Conservation (phyloP, 2,329 filamentous ascomycete species). For the Biscogniauxia sp. region DNA sequence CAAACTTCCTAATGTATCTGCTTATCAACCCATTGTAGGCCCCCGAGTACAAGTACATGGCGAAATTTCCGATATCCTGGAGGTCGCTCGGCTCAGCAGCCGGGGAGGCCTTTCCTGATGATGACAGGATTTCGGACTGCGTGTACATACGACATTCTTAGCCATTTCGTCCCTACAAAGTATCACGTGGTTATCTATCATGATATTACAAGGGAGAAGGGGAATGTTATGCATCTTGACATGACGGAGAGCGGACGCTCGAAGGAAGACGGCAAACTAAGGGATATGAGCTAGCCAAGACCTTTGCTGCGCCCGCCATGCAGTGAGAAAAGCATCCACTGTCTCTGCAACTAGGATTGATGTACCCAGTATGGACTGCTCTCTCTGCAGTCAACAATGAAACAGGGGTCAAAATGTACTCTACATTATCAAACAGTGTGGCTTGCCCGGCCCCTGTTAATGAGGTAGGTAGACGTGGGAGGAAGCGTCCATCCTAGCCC, state of each 20-base stretch:
- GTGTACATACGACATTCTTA: slow-evolving; percentile 5
- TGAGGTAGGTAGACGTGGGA: slow-evolving; percentile 9
- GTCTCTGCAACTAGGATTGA: not conserved
- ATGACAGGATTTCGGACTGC: not conserved
- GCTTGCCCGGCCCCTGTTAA: slow-evolving; percentile 21
- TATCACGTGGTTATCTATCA: not conserved
- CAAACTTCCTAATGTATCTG: slow-evolving; percentile 15
- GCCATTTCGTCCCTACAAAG: slow-evolving; percentile 1
- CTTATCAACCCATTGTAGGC: slow-evolving; percentile 16
- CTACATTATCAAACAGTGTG: slow-evolving; percentile 15
- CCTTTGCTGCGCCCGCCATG: not conserved
- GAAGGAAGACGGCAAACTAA: slow-evolving; percentile 16
- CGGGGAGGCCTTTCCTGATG: slow-evolving; percentile 23
- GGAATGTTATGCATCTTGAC: slow-evolving; percentile 8
- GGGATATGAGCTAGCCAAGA: slow-evolving; percentile 18
- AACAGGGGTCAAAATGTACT: not conserved
- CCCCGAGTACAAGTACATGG: slow-evolving; percentile 20
- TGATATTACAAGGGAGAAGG: not conserved
- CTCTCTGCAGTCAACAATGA: not conserved
- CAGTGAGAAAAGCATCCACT: not conserved
- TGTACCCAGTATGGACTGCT: not conserved
- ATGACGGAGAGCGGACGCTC: slow-evolving; percentile 17
- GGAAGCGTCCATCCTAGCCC: slow-evolving; percentile 11
- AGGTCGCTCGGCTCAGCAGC: slow-evolving; percentile 24
- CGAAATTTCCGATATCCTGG: slow-evolving; percentile 27